These are phyloP conservation scores for Saccharomycopsis sp. DNA, from an alignment of 805 yeast genomes.

Conservation along the genomic window DNA sequence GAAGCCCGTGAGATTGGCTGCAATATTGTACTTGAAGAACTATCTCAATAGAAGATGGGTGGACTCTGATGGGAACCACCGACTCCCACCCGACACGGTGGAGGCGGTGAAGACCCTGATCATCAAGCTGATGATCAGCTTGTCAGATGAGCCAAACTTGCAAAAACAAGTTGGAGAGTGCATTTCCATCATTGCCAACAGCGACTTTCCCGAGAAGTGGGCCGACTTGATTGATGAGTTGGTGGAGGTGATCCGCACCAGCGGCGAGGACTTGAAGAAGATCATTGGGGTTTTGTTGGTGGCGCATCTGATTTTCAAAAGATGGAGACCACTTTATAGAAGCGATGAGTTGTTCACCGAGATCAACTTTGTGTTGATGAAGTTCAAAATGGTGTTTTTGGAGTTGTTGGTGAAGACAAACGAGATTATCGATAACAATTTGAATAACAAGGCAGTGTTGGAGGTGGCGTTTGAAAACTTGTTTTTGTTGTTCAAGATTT, in stretches of 20 bases:
- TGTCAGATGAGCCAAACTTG: slow-evolving; percentile 59
- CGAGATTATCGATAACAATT: slow-evolving; percentile 41
- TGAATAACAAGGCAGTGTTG: slow-evolving; percentile 39
- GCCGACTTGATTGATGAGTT: slow-evolving; percentile 64
- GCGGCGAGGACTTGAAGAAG: slow-evolving; percentile 45
- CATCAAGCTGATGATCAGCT: slow-evolving; percentile 72
- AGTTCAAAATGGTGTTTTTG: slow-evolving; percentile 74
- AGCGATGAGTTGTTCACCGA: slow-evolving; percentile 85
- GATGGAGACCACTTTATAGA: slow-evolving; percentile 93
- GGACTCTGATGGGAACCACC: slow-evolving; percentile 77
- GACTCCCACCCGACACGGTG: slow-evolving; percentile 53
- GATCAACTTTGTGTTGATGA: slow-evolving; percentile 76
- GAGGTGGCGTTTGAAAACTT: slow-evolving; percentile 58
- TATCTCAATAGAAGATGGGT: slow-evolving; percentile 80
- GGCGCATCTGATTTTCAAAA: slow-evolving; percentile 90
- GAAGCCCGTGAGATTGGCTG: slow-evolving; percentile 68
- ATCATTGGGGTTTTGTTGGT: slow-evolving; percentile 84
- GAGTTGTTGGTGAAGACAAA: slow-evolving; percentile 62
- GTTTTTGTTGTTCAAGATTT: slow-evolving; percentile 65
- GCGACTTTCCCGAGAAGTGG: slow-evolving; percentile 94
- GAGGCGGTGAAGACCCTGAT: slow-evolving; percentile 64
- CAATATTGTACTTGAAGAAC: slow-evolving; percentile 84
- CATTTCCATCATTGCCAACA: slow-evolving; percentile 84
- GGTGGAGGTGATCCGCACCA: slow-evolving; percentile 48
- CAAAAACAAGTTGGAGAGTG: slow-evolving; percentile 96